Evolutionary conservation across 2,329 filamentous ascomycete species (phyloP), one percentile per base, ranked within the genome.

Genomic region (Cadophora sp.): DNA sequence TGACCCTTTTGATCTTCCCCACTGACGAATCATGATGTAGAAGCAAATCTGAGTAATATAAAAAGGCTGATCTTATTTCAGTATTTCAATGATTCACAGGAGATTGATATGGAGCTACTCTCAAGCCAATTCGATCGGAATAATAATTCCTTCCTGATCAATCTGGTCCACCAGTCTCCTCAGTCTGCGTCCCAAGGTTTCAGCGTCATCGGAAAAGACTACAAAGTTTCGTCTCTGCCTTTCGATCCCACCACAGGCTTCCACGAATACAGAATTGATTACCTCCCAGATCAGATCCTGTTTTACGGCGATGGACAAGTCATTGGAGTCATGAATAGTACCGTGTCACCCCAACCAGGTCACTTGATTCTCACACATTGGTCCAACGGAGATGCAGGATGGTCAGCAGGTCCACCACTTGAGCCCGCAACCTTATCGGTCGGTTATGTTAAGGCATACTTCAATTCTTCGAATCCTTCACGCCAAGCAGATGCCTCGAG

Each of bases 231-330:
- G 34, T 81, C 86, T 60, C 82, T 94, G 1, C 83, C 86, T 0
- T 94, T 94, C 79, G 82, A 90, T 70, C 90, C 92, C 0, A 87
- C 88, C 0, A 76, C 79, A 0, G 85, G 77, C 50, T 92, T 91
- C 75, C 91, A 94, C 79, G 92, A 94, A 79, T 94, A 94, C 76
- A 90, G 92, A 46, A 91, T 94, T 77, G 92, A 95, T 79, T 94
- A 91, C 80, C 78, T 89, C 19, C 84, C 86, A 0, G 83, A 82
- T 0, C 81, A 81, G 0, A 89, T 94, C 9, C 77, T 85, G 12
- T 94, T 93, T 79, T 93, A 89, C 76, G 89, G 88, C 1, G 91
- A 94, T 77, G 86, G 86, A 53, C 66, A 79, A 9, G 78, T 84
- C 11, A 79, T 93, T 16, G 83, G 85, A 34, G 81, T 83, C 59